These are phyloP conservation scores for Chenopodium quinoa DNA, from an alignment of 148 eudicot genomes.

Conservation along the genomic window DNA sequence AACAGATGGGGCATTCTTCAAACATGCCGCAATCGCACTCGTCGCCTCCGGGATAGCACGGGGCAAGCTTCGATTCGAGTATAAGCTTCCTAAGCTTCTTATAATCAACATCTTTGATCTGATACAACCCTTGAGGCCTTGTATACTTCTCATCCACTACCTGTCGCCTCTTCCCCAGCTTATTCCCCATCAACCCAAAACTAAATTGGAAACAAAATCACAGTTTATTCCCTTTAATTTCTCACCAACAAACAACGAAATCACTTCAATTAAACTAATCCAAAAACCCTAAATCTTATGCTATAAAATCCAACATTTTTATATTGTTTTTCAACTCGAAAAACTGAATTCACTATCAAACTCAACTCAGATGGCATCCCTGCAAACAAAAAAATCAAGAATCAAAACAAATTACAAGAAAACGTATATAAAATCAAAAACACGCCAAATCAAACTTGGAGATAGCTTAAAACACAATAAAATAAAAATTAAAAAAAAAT, in stretches of 20 bases:
- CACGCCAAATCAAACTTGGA: too few species aligned
- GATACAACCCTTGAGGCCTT: conserved; percentile 93
- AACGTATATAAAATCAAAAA: background rate
- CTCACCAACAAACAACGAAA: conserved; percentile 6
- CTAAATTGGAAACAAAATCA: background rate
- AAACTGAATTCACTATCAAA: conserved; percentile 13
- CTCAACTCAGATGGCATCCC: conserved; percentile 24
- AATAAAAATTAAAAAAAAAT: too few species aligned
- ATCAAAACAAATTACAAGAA: background rate
- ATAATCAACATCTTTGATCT: conserved; percentile 90
- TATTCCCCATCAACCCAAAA: conserved; percentile 77
- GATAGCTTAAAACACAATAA: too few species aligned
- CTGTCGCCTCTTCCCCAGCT: conserved; percentile 75
- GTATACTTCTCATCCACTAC: conserved; percentile 96
- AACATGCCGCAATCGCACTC: conserved; percentile 51
- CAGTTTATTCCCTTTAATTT: background rate
- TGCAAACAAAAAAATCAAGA: conserved; percentile 19
- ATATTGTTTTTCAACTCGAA: background rate
- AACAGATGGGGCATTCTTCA: conserved; percentile 96
- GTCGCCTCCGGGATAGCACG: conserved; percentile 93
- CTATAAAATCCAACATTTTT: conserved; percentile 9
- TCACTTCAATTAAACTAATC: background rate
- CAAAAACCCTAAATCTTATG: conserved; percentile 13
- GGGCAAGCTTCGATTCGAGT: conserved; percentile 89
- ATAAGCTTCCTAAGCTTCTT: conserved; percentile 98